phyloP scores from a whole-genome alignment of 1,139 yeast genomes.

The Diutina catenulata region DNA sequence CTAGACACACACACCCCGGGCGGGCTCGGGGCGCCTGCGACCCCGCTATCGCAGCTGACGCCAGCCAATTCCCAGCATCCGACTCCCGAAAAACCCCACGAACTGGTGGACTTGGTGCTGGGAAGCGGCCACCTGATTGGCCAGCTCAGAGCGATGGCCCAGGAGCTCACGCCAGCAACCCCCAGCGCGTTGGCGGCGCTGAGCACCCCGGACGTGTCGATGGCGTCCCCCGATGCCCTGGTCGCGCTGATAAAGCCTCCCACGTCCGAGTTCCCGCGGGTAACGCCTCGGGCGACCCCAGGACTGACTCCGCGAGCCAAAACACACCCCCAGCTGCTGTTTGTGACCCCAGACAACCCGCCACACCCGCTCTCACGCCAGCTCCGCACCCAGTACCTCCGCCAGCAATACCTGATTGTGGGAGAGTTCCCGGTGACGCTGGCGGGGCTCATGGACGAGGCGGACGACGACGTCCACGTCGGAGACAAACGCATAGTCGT shows the following conservation, averaged over 20 bases:
- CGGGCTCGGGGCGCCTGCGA: background rate
- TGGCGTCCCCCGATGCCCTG: background rate
- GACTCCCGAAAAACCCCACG: conserved; percentile 1
- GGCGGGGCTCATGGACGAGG: conserved; percentile 28
- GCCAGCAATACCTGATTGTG: conserved; percentile 15
- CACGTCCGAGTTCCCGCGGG: no score
- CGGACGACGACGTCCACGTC: conserved; percentile 20
- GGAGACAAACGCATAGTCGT: conserved; percentile 26
- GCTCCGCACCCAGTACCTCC: background rate
- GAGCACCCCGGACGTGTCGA: conserved; percentile 2
- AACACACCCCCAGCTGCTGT: no score
- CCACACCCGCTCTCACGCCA: conserved; percentile 2
- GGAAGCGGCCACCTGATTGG: no score
- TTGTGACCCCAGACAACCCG: no score
- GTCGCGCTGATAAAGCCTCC: no score
- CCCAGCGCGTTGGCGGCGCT: no score
- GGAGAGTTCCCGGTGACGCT: conserved; percentile 26
- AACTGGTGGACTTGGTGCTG: no score
- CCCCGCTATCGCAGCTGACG: conserved; percentile 2
- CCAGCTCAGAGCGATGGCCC: no score
- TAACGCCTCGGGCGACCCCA: no score
- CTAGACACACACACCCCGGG: background rate
- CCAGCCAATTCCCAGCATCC: background rate
- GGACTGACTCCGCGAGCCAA: no score
- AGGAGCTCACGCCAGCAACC: no score